Conservation (phyloP, 1,284 basidiomycete genomes). For the Gymnopus androsaceus region DNA sequence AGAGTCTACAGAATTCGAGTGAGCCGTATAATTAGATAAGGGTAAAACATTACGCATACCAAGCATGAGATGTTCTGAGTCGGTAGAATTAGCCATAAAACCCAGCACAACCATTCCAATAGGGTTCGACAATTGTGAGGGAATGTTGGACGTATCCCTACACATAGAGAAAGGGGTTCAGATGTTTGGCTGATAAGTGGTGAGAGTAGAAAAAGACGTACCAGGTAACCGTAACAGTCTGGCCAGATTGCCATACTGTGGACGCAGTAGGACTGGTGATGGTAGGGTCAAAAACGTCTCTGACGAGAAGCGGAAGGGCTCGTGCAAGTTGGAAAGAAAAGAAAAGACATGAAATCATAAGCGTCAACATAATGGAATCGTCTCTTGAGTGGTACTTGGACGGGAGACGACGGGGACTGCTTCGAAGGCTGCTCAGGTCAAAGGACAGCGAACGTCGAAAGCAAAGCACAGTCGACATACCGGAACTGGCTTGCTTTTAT, state of each 20-base stretch:
- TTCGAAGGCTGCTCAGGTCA: neutral
- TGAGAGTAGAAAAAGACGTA: slow-evolving; percentile 29
- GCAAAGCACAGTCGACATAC: too few species aligned
- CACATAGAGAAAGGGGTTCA: slow-evolving; percentile 11
- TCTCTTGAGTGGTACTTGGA: slow-evolving; percentile 4
- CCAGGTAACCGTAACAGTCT: slow-evolving; percentile 59
- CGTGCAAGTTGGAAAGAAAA: slow-evolving; percentile 29
- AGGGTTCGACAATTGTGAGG: slow-evolving; percentile 50
- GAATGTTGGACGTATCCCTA: slow-evolving; percentile 55
- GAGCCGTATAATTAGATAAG: neutral
- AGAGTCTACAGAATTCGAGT: slow-evolving; percentile 34
- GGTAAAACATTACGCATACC: slow-evolving; percentile 38
- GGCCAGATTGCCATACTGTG: slow-evolving; percentile 57
- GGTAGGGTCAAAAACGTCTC: slow-evolving; percentile 57
- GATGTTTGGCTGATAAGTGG: neutral
- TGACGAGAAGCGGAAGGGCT: slow-evolving; percentile 38
- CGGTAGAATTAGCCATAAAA: slow-evolving; percentile 44
- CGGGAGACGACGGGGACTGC: slow-evolving; percentile 5
- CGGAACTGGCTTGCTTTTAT: slow-evolving; percentile 4
- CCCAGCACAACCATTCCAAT: slow-evolving; percentile 57
- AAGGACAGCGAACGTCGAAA: slow-evolving; percentile 12
- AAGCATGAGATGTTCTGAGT: slow-evolving; percentile 48
- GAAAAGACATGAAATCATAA: slow-evolving; percentile 34
- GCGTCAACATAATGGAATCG: slow-evolving; percentile 33
- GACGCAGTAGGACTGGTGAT: slow-evolving; percentile 55